Base-by-base conservation (phyloP, 805 yeast species). In the Lipomyces yamadae region DNA sequence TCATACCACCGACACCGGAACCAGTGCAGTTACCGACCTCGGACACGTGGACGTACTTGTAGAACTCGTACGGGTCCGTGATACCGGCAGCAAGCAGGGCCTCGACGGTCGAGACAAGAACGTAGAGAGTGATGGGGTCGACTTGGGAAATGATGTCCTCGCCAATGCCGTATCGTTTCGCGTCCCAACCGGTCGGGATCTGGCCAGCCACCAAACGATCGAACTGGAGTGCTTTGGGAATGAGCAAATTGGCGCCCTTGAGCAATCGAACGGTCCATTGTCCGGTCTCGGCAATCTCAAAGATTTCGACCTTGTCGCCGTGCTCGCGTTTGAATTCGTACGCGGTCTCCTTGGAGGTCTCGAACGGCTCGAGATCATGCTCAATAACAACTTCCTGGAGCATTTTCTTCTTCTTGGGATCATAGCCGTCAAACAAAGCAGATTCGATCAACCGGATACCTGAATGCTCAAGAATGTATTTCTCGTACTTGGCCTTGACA, bases 1-100 rank as follows among this genome's bases (percentile, higher is more conserved):
- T 79, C 75, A 94, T 96, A 89, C 99, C 99, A 82, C 99, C 99
- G 97, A 95, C 94, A 87, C 99, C 99, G 65, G 98, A 92, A 83
- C 99, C 99, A 59, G 97, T 90, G 85, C 98, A 93, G 86, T 94
- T 96, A 83, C 99, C 99, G 74, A 95, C 92, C 81, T 95, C 98
- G 58, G 98, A 92, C 65, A 95, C 96, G 80, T 95, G 99, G 60
- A 96, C 97, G 78, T 95, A 96, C 82, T 94, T 89, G 85, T 95
- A 95, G 85, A 96, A 92, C 83, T 95, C 99, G 79, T 92, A 95
- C 71, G 99, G 99, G 79, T 95, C 99, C 67, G 97, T 92, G 76
- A 95, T 83, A 89, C 99, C 99, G 71, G 98, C 86, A 65, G 94
- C 81, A 73, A 95, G 84, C 73, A 95, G 88, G 1, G 98, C 98